phyloP scores from a whole-genome alignment of 345 rosid species.

The Psidium guajava region DNA sequence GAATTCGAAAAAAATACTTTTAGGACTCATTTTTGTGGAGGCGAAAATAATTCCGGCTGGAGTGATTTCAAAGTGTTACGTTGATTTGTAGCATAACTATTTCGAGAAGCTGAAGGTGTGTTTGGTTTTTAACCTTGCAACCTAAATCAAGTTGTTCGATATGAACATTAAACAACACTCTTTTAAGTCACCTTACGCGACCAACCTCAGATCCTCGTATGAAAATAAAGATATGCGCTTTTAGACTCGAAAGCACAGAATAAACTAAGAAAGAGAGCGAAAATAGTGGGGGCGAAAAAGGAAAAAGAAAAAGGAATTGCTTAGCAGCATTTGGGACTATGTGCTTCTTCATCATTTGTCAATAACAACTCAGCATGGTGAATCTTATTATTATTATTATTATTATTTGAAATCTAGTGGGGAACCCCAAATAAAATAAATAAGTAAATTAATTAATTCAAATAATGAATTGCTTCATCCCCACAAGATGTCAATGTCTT shows the following conservation, averaged over 20 bases:
- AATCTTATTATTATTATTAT: neutral
- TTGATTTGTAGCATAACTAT: neutral
- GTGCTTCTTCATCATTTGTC: neutral
- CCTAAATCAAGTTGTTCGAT: neutral
- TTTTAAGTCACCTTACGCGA: neutral
- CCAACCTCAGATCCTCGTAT: neutral
- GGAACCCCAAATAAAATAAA: neutral
- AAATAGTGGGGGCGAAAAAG: neutral
- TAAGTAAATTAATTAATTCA: neutral
- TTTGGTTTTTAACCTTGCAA: neutral
- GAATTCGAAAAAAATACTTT: neutral
- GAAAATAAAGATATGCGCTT: neutral
- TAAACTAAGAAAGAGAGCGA: neutral
- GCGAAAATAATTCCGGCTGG: neutral
- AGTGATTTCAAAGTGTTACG: neutral
- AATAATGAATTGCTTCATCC: neutral
- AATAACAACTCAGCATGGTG: neutral
- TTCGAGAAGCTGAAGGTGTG: no score
- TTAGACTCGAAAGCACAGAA: neutral
- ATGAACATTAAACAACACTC: neutral
- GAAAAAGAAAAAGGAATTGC: neutral
- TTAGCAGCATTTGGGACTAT: neutral
- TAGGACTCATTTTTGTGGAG: neutral
- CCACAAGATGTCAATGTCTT: neutral
- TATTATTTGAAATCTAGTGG: neutral